Conservation (phyloP, 2,329 filamentous ascomycete species). For the Exophiala aquamarina region DNA sequence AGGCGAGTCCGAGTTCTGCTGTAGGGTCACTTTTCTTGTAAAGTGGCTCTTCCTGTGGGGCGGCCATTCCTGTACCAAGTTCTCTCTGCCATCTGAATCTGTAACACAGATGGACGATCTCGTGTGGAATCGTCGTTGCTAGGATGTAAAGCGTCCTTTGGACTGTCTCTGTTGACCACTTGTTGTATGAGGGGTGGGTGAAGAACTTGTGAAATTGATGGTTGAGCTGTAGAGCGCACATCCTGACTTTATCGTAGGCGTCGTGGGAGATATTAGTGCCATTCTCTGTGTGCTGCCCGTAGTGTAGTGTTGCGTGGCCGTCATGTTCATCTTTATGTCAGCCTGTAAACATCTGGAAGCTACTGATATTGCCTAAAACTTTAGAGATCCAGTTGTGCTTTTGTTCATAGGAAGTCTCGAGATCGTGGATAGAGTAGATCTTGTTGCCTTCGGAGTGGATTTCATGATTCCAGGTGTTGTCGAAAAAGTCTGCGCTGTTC, state of each 20-base stretch:
- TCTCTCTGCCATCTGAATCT: not conserved
- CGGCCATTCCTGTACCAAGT: not conserved
- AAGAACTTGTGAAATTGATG: conserved; percentile 3
- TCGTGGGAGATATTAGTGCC: no score
- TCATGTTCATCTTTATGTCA: not conserved
- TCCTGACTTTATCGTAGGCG: not conserved
- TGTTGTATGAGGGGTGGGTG: not conserved
- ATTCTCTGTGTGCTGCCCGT: no score
- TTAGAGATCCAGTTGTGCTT: no score
- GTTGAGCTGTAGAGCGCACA: conserved; percentile 4
- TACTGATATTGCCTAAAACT: no score
- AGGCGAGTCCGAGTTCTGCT: not conserved
- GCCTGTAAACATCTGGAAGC: not conserved
- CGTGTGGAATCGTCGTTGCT: conserved; percentile 10
- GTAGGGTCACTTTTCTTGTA: not conserved
- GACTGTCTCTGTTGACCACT: not conserved
- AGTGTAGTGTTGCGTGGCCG: no score
- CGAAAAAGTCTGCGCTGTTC: conserved; percentile 6
- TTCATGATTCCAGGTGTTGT: not conserved
- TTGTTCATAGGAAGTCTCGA: not conserved
- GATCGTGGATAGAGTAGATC: not conserved
- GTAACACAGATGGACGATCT: not conserved
- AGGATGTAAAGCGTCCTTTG: conserved; percentile 2
- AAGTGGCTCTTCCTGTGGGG: not conserved
- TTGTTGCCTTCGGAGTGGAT: not conserved